Evolutionary conservation across 495 filamentous ascomycete genomes (phyloP).

Genomic region (Aspergillus biplanus): DNA sequence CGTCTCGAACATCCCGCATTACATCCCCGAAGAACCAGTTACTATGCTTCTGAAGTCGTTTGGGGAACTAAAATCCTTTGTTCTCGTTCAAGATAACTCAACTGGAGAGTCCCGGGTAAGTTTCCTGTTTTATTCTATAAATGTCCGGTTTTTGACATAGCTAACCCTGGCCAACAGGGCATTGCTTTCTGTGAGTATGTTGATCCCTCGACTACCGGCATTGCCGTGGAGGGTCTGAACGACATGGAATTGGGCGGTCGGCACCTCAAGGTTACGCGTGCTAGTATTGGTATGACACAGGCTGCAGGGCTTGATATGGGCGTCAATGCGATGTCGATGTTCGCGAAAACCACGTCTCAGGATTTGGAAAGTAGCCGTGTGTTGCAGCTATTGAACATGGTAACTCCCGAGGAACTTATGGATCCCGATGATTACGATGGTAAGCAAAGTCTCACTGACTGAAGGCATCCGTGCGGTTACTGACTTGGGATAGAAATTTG

Average conservation of each 20-base stretch:
- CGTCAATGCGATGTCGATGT: constrained; percentile 98
- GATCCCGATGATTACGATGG: constrained; percentile 94
- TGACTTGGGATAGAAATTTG: constrained; percentile 71
- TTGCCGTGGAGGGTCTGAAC: constrained; percentile 89
- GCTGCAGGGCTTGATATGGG: constrained; percentile 89
- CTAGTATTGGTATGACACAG: constrained; percentile 91
- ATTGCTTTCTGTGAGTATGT: constrained; percentile 96
- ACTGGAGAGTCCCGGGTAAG: constrained; percentile 89
- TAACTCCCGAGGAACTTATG: constrained; percentile 92
- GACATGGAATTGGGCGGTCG: constrained; percentile 90
- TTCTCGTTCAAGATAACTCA: constrained; percentile 82
- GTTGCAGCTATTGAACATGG: constrained; percentile 94
- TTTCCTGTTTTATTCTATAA: neutral
- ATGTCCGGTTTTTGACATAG: neutral
- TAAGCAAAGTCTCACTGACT: constrained; percentile 31
- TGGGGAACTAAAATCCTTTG: constrained; percentile 90
- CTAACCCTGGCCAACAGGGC: constrained; percentile 60
- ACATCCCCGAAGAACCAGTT: constrained; percentile 88
- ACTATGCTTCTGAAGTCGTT: constrained; percentile 87
- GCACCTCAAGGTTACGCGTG: constrained; percentile 80
- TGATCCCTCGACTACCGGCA: constrained; percentile 74
- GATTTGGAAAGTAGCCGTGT: constrained; percentile 79
- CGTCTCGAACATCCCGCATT: constrained; percentile 83
- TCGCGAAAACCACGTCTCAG: constrained; percentile 85
- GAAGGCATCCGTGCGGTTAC: neutral